These are phyloP conservation scores for Dothistroma septosporum DNA, from an alignment of 2,329 filamentous ascomycete species.

Conservation along the genomic window DNA sequence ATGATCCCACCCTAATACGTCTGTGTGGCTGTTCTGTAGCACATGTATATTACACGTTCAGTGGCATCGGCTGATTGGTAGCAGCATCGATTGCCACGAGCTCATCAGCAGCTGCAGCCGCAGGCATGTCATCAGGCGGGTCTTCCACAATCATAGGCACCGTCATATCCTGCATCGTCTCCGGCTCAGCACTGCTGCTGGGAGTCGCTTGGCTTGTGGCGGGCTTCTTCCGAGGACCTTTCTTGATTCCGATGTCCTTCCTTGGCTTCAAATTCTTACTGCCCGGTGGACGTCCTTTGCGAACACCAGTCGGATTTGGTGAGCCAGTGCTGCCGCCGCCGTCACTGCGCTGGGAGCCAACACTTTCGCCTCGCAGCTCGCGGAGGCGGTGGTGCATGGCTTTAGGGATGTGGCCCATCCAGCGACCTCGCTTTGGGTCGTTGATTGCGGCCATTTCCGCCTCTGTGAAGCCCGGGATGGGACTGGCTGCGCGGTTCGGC, in stretches of 20 bases:
- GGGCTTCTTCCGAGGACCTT: constrained; percentile 39
- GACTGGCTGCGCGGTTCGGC: constrained; percentile 22
- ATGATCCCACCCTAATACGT: background rate
- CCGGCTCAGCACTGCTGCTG: constrained; percentile 2
- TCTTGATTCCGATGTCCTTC: constrained; percentile 48
- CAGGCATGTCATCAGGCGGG: constrained; percentile 3
- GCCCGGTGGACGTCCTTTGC: constrained; percentile 40
- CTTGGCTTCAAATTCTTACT: constrained; percentile 46
- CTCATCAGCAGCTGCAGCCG: constrained; percentile 2
- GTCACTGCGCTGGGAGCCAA: constrained; percentile 19
- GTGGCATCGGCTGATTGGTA: background rate
- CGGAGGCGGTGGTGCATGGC: constrained; percentile 36
- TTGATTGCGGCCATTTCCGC: constrained; percentile 19
- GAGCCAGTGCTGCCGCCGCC: constrained; percentile 12
- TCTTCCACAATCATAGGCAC: constrained; percentile 4
- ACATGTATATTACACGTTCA: background rate
- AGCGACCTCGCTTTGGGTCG: constrained; percentile 30
- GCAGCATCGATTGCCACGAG: background rate
- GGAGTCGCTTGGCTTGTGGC: background rate
- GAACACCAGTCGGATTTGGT: constrained; percentile 15
- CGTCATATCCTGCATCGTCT: background rate
- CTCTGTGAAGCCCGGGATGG: constrained; percentile 9
- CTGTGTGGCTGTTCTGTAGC: background rate
- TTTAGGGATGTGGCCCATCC: constrained; percentile 34
- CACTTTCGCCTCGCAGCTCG: constrained; percentile 44